Evolutionary conservation across 2,329 filamentous ascomycete species (phyloP).

Genomic region (Blastomyces percursus): DNA sequence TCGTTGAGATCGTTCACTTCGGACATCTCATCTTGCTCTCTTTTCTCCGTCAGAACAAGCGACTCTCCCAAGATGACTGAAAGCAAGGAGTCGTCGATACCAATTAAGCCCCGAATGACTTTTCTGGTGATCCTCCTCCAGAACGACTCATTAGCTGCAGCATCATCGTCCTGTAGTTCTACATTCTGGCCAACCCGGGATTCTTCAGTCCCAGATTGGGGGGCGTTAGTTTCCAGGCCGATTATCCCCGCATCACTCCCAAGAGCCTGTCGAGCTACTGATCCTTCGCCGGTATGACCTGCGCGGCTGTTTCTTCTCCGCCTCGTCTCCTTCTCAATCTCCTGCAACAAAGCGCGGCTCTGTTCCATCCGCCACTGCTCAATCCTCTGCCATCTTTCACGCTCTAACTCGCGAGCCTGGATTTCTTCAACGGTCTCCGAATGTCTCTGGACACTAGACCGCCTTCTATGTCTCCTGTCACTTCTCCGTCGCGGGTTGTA

Average conservation of each 20-base stretch:
- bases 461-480: slow-evolving; percentile 37
- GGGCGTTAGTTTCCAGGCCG: slow-evolving; percentile 8
- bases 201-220: background rate
- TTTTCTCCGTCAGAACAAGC: slow-evolving; percentile 38
- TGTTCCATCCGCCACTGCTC: slow-evolving; percentile 90
- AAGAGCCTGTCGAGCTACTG: slow-evolving; percentile 14
- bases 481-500: slow-evolving; percentile 60
- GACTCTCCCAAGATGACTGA: slow-evolving; percentile 79
- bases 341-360: slow-evolving; percentile 70
- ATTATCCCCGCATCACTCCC: background rate
- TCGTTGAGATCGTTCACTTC: slow-evolving; percentile 10
- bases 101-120: slow-evolving; percentile 80
- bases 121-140: slow-evolving; percentile 73
- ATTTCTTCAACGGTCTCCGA: slow-evolving; percentile 48
- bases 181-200: slow-evolving; percentile 15
- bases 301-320: slow-evolving; percentile 26
- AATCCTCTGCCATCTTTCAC: slow-evolving; percentile 70
- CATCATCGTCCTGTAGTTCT: slow-evolving; percentile 46
- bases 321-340: slow-evolving; percentile 77
- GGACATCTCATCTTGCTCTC: slow-evolving; percentile 11
- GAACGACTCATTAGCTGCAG: slow-evolving; percentile 52
- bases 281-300: slow-evolving; percentile 19
- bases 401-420: slow-evolving; percentile 48
- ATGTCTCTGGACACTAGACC: slow-evolving; percentile 48
- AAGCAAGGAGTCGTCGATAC: slow-evolving; percentile 75